Evolutionary conservation across 139 green algal species (phyloP), one percentile per base, ranked within the genome.

Genomic region (Monoraphidium neglectum): DNA sequence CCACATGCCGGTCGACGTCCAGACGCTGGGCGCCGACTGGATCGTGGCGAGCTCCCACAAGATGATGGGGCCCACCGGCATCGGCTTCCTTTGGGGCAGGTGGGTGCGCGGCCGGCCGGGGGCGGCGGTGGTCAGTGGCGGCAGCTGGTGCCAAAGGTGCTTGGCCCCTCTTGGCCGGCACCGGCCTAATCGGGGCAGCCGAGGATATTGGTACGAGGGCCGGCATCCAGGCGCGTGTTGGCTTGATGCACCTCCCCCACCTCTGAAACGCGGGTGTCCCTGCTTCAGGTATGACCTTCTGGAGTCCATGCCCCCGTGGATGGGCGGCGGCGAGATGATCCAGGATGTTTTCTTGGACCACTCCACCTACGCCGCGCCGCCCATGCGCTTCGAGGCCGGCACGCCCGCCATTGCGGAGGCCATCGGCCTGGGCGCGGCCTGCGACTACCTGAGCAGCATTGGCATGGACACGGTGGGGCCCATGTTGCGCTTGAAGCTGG

Each of bases 281-380:
- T n/a, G n/a, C 59, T 24, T 51, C 70, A 90, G 85, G 46, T 81
- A 81, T 5, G 91, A 97, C 16, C 43, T 98, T 59, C 87, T 99
- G 40, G 83, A 94, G 71, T 47, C 72, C 28, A 99, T 99, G 97
- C 87, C 88, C 21, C 97, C 97, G 0, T 99, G 92, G 83, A 94
- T 97, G 92, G 95, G 95, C 36, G 97, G 97, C 43, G 97, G 97
- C 23, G 97, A 99, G 84, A 99, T 99, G 97, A 99, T 99, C 40
- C 64, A 91, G 68, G 91, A 97, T 68, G 97, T 99, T 46, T 95
- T 88, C 69, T 77, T 98, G 56, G 90, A 97, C 70, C 86, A 92
- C 54, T 96, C 90, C 13, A 99, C 96, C 0, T 99, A 94, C 72
- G 94, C 95, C 0, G 76, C 87, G 36, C 96, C 97, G 4, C 97